A percentile compares a stretch with the other conserved stretches of the same genome.
These are phyloP conservation scores for Populus hybrid DNA, from an alignment of 441 rosid genomes.

Conservation along the genomic window DNA sequence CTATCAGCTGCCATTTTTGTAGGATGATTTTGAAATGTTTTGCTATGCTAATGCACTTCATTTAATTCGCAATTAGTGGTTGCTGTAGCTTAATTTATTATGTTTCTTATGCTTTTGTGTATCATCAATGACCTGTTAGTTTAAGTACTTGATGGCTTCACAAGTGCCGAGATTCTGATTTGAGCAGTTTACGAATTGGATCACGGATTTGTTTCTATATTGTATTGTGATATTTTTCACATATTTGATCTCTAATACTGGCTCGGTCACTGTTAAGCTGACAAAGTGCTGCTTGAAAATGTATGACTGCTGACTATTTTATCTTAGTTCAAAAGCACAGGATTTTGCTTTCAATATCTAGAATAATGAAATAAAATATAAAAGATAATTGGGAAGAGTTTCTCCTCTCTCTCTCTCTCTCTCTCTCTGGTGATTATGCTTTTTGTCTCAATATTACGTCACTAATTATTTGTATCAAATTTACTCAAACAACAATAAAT, in stretches of 20 bases:
- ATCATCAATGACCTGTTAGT: not conserved
- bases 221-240: not conserved
- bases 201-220: not conserved
- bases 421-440: not conserved
- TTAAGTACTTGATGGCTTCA: not conserved
- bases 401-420: no score
- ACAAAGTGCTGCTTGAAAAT: not conserved
- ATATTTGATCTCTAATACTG: not conserved
- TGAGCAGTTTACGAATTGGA: not conserved
- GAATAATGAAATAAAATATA: not conserved
- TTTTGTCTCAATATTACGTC: not conserved
- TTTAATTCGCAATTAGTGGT: not conserved
- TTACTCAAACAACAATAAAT: no score
- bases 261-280: not conserved
- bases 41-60: not conserved
- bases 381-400: not conserved
- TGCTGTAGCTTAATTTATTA: not conserved
- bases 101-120: not conserved
- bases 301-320: not conserved
- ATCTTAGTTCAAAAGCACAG: not conserved
- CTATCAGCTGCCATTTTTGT: constrained; percentile 1
- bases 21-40: not conserved
- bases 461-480: not conserved
- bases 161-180: not conserved
- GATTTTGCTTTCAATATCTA: not conserved